Evolutionary conservation across 495 filamentous ascomycete species (phyloP).

Genomic region (Astrocystis sublimbata): DNA sequence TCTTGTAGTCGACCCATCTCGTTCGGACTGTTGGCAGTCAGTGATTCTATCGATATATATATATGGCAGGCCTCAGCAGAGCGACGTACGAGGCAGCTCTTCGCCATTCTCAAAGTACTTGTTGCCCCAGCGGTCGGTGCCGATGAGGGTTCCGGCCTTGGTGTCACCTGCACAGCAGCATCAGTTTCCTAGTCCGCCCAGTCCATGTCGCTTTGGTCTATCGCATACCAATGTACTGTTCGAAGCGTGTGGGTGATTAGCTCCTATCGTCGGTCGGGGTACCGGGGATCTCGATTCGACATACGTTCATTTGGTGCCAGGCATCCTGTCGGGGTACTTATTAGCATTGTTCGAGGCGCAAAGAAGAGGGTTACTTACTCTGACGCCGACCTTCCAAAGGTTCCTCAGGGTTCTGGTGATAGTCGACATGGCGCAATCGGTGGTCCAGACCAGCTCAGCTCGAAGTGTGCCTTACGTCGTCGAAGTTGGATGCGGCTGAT

Average conservation of each 20-base stretch:
- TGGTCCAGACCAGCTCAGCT: background rate
- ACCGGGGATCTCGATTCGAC: slow-evolving; percentile 44
- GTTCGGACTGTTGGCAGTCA: slow-evolving; percentile 71
- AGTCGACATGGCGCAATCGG: slow-evolving; percentile 79
- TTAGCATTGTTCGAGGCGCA: slow-evolving; percentile 13
- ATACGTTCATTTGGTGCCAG: slow-evolving; percentile 90
- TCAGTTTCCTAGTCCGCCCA: slow-evolving; percentile 32
- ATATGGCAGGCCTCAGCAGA: background rate
- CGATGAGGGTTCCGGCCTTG: slow-evolving; percentile 88
- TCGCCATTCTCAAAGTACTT: slow-evolving; percentile 96
- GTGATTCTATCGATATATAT: slow-evolving; percentile 1
- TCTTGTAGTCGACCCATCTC: slow-evolving; percentile 96
- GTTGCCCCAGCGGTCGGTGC: slow-evolving; percentile 87
- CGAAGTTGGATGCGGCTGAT: slow-evolving; percentile 10
- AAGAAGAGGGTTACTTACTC: slow-evolving; percentile 52
- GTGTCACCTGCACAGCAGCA: slow-evolving; percentile 74
- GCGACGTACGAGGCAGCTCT: slow-evolving; percentile 80
- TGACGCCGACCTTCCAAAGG: slow-evolving; percentile 81
- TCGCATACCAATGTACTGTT: slow-evolving; percentile 67
- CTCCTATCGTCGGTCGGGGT: slow-evolving; percentile 24
- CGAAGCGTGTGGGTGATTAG: slow-evolving; percentile 22
- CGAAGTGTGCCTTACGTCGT: slow-evolving; percentile 1
- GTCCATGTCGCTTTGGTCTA: background rate
- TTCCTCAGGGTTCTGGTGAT: slow-evolving; percentile 83
- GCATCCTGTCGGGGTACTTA: slow-evolving; percentile 62